phyloP scores from a whole-genome alignment of 2,329 filamentous ascomycete genomes.

The Tympanopsis confertula region DNA sequence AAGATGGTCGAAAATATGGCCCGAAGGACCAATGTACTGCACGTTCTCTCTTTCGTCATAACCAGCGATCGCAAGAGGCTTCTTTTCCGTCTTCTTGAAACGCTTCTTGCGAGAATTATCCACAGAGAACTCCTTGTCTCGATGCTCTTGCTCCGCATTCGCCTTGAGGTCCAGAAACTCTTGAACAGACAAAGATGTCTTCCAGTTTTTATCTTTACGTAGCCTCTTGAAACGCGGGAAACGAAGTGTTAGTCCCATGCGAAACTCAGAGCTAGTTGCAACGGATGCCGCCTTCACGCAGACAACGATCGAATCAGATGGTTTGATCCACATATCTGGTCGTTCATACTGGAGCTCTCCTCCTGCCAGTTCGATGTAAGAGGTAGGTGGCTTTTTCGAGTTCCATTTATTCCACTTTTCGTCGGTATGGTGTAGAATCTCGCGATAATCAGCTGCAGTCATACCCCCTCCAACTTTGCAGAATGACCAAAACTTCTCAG shows the following conservation, averaged over 20 bases:
- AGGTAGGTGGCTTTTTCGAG: conserved; percentile 58
- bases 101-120: neutral
- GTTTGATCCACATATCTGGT: conserved; percentile 88
- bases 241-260: conserved; percentile 64
- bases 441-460: conserved; percentile 69
- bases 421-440: conserved; percentile 72
- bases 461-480: conserved; percentile 97
- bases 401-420: conserved; percentile 91
- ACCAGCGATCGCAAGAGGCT: neutral
- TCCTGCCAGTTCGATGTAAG: conserved; percentile 73
- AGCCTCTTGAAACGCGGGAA: conserved; percentile 83
- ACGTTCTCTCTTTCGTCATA: neutral
- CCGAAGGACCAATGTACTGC: neutral
- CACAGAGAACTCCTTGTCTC: conserved; percentile 30
- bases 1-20: neutral
- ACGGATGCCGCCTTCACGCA: conserved; percentile 81
- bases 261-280: conserved; percentile 65
- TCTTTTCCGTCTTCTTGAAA: neutral
- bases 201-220: conserved; percentile 75
- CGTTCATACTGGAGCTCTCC: conserved; percentile 61
- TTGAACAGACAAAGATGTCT: conserved; percentile 63
- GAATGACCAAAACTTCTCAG: conserved; percentile 81
- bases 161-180: conserved; percentile 66
- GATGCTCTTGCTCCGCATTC: conserved; percentile 58
- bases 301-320: conserved; percentile 75